Evolutionary conservation across 2,329 filamentous ascomycete species (phyloP).

Genomic region (Ceratocystis huliohia): DNA sequence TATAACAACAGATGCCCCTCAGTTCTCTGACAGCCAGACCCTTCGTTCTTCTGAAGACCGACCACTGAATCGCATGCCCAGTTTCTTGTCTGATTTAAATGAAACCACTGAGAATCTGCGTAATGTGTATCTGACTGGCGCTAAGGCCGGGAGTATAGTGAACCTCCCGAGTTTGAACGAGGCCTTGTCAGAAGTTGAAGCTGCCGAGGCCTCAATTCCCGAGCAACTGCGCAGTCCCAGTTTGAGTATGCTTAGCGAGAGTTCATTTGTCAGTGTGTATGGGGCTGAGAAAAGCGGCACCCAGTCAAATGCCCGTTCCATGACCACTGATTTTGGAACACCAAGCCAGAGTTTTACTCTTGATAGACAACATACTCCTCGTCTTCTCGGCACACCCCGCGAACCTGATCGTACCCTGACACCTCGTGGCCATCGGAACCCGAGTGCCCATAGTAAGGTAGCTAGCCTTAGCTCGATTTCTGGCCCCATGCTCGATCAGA

Average conservation of each 20-base stretch:
- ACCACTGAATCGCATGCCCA: slow-evolving; percentile 46
- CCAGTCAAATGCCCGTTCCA: neutral
- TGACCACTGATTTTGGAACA: neutral
- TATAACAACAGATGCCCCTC: slow-evolving; percentile 22
- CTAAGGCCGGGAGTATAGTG: slow-evolving; percentile 34
- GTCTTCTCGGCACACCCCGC: slow-evolving; percentile 5
- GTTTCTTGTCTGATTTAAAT: slow-evolving; percentile 48
- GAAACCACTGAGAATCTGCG: slow-evolving; percentile 49
- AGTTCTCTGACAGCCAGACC: neutral
- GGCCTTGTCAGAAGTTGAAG: slow-evolving; percentile 17
- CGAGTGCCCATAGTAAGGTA: slow-evolving; percentile 13
- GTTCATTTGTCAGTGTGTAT: slow-evolving; percentile 54
- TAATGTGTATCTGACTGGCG: slow-evolving; percentile 41
- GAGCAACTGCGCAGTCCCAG: slow-evolving; percentile 42
- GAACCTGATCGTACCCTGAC: slow-evolving; percentile 8
- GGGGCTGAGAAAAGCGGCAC: slow-evolving; percentile 28
- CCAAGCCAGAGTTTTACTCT: neutral
- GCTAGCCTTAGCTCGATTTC: slow-evolving; percentile 31
- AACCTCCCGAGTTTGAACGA: slow-evolving; percentile 33
- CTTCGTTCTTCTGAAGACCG: slow-evolving; percentile 10
- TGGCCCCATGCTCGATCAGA: slow-evolving; percentile 32
- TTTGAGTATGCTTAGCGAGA: slow-evolving; percentile 53
- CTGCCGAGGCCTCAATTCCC: slow-evolving; percentile 11
- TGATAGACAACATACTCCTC: slow-evolving; percentile 13
- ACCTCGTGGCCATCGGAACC: slow-evolving; percentile 13